phyloP scores from a whole-genome alignment of 148 eudicot species.

The Camellia sinensis region DNA sequence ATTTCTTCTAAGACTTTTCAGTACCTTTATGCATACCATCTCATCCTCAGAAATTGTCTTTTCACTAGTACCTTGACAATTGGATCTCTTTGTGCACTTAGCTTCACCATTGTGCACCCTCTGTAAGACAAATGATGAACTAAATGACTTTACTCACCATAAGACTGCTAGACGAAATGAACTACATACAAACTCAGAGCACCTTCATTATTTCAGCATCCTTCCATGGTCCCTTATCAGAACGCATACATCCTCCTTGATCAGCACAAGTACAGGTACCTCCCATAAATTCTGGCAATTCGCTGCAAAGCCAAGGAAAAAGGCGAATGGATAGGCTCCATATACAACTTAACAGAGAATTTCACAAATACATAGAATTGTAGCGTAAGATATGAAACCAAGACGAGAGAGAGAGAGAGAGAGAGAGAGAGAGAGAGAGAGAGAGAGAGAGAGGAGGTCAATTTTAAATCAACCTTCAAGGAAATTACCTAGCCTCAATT shows the following conservation, averaged over 20 bases:
- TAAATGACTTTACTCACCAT: background rate
- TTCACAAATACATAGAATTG: background rate
- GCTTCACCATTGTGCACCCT: slow-evolving; percentile 50
- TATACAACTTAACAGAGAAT: too few relatives aligned
- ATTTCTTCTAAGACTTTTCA: background rate
- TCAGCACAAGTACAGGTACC: slow-evolving; percentile 88
- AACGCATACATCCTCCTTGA: slow-evolving; percentile 81
- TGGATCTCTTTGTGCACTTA: slow-evolving; percentile 31
- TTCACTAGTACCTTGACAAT: slow-evolving; percentile 16
- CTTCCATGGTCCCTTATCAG: slow-evolving; percentile 97
- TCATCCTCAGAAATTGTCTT: slow-evolving; percentile 31
- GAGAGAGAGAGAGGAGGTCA: too few relatives aligned
- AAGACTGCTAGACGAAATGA: background rate
- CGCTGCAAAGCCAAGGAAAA: slow-evolving; percentile 37
- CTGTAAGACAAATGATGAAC: slow-evolving; percentile 21
- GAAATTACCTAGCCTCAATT: slow-evolving; percentile 76
- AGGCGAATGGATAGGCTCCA: background rate
- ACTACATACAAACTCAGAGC: background rate
- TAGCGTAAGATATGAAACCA: background rate
- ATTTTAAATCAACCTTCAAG: background rate
- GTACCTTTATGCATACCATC: slow-evolving; percentile 18
- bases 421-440: too few relatives aligned
- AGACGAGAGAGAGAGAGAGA: background rate
- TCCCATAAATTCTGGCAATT: slow-evolving; percentile 89
- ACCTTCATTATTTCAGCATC: slow-evolving; percentile 85